Conservation (phyloP, 2,329 filamentous ascomycete species). For the Penicillium frequentans region DNA sequence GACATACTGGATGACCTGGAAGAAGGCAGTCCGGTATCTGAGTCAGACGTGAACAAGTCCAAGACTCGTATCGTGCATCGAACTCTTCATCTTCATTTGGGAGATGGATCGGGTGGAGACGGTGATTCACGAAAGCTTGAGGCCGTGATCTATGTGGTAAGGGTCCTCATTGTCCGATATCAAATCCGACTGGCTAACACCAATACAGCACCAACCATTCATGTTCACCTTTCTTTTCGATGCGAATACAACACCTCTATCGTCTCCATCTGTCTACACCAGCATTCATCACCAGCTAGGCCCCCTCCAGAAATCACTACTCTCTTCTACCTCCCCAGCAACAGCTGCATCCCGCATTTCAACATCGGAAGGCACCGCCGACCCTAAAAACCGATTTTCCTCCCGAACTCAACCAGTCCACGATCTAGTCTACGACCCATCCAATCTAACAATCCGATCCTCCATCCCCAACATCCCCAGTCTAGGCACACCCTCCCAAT, state of each 20-base stretch:
- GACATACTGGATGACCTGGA: conserved; percentile 33
- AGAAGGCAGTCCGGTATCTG: conserved; percentile 22
- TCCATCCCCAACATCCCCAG: conserved; percentile 65
- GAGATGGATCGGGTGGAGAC: conserved; percentile 7
- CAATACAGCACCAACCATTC: conserved; percentile 47
- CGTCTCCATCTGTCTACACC: conserved; percentile 46
- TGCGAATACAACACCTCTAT: conserved; percentile 41
- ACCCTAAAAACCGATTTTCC: conserved; percentile 31
- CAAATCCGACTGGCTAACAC: conserved; percentile 6
- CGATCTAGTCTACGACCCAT: conserved; percentile 62
- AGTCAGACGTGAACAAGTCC: conserved; percentile 15
- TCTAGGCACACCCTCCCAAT: conserved; percentile 40
- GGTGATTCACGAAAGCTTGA: conserved; percentile 30
- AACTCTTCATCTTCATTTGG: conserved; percentile 36
- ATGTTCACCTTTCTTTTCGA: conserved; percentile 53
- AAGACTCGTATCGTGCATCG: conserved; percentile 37
- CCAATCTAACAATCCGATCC: conserved; percentile 58
- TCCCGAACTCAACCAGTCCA: conserved; percentile 50
- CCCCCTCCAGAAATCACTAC: conserved; percentile 48
- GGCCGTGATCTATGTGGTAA: conserved; percentile 46
- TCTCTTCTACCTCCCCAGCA: conserved; percentile 47
- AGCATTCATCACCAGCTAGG: conserved; percentile 51
- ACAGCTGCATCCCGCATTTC: conserved; percentile 41
- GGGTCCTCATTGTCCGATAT: conserved; percentile 1
- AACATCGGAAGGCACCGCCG: conserved; percentile 30